phyloP scores from a whole-genome alignment of 2,329 filamentous ascomycete genomes.

The Neopestalotiopsis clavispora region DNA sequence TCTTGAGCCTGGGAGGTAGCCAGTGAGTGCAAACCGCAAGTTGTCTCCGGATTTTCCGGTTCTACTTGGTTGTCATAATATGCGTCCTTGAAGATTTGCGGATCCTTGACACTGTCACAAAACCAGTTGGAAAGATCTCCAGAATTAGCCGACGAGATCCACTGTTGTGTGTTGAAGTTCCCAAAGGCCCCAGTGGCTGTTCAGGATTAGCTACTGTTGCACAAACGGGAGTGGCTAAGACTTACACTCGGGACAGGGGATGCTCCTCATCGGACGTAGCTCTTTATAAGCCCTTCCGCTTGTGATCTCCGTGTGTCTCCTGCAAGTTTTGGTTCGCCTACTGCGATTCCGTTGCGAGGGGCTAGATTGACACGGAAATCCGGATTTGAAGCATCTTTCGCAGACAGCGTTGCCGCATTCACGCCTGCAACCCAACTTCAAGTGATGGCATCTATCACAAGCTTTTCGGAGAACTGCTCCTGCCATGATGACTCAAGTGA shows the following conservation, averaged over 20 bases:
- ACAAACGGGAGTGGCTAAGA: neutral
- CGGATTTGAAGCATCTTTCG: constrained; percentile 47
- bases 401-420: constrained; percentile 43
- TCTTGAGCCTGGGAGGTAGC: neutral
- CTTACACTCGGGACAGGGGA: neutral
- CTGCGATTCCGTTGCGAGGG: constrained; percentile 38
- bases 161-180: neutral
- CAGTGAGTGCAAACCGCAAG: neutral
- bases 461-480: constrained; percentile 39
- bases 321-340: neutral
- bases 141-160: neutral
- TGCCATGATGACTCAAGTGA: neutral
- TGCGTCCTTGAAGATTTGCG: neutral
- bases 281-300: neutral
- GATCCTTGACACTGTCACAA: neutral
- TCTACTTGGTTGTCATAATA: neutral
- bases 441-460: constrained; percentile 51
- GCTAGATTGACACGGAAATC: constrained; percentile 49
- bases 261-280: neutral
- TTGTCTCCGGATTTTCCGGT: neutral
- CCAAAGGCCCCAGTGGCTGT: neutral
- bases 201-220: neutral
- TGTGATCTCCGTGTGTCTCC: neutral
- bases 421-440: constrained; percentile 53
- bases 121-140: neutral